These are phyloP conservation scores for Marsdenia floribunda DNA, from an alignment of 257 asterid species.

Conservation along the genomic window DNA sequence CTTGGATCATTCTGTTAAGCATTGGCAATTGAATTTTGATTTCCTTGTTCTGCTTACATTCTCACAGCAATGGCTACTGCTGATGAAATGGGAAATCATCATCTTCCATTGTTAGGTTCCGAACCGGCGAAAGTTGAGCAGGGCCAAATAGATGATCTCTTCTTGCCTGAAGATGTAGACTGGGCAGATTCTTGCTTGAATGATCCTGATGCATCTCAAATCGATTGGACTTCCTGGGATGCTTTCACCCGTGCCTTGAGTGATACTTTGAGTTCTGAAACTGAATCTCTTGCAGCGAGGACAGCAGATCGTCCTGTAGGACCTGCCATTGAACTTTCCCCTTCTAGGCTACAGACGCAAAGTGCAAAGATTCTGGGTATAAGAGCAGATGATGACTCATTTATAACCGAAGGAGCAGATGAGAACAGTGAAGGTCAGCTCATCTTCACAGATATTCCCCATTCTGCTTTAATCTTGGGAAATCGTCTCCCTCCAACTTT, in stretches of 20 bases:
- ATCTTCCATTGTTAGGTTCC: constrained; percentile 16
- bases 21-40: background rate
- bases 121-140: constrained; percentile 16
- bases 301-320: constrained; percentile 18
- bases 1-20: background rate
- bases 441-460: constrained; percentile 24
- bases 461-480: constrained; percentile 36
- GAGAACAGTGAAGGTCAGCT: constrained; percentile 12
- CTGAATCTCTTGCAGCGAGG: constrained; percentile 15
- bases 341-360: constrained; percentile 7
- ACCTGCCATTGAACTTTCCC: constrained; percentile 16
- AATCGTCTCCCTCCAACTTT: constrained; percentile 50
- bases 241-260: constrained; percentile 34
- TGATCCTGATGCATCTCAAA: constrained; percentile 36
- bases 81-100: constrained; percentile 18
- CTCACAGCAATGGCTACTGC: constrained; percentile 19
- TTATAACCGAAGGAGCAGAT: constrained; percentile 19
- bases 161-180: constrained; percentile 47
- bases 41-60: background rate
- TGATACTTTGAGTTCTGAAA: constrained; percentile 23
- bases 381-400: constrained; percentile 11
- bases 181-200: constrained; percentile 76
- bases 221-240: constrained; percentile 32
- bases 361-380: constrained; percentile 17
- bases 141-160: constrained; percentile 22